These are phyloP conservation scores for Candida orba DNA, from an alignment of 805 yeast genomes.

Conservation along the genomic window DNA sequence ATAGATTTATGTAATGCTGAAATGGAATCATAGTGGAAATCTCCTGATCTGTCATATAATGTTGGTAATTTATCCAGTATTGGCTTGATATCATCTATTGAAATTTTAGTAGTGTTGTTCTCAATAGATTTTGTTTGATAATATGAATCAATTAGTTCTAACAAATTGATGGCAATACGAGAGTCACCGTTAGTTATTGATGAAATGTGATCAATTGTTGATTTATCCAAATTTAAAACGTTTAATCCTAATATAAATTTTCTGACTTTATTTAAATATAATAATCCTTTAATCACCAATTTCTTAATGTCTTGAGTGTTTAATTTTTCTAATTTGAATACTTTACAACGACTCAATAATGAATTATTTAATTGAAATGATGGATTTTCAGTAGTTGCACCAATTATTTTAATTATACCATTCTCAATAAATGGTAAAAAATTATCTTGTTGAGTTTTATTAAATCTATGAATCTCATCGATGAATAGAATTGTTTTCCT, in stretches of 20 bases:
- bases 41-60: slow-evolving; percentile 83
- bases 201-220: slow-evolving; percentile 60
- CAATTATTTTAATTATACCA: slow-evolving; percentile 76
- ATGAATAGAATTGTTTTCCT: slow-evolving; percentile 68
- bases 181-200: slow-evolving; percentile 84
- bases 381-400: slow-evolving; percentile 98
- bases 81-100: slow-evolving; percentile 28
- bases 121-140: slow-evolving; percentile 14
- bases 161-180: slow-evolving; percentile 68
- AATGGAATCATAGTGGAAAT: slow-evolving; percentile 88
- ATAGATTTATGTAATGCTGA: slow-evolving; percentile 93
- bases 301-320: slow-evolving; percentile 38
- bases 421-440: slow-evolving; percentile 77
- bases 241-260: slow-evolving; percentile 43
- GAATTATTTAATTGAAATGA: slow-evolving; percentile 78
- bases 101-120: slow-evolving; percentile 5
- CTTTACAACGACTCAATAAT: slow-evolving; percentile 73
- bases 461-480: slow-evolving; percentile 90
- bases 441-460: slow-evolving; percentile 81
- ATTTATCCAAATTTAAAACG: slow-evolving; percentile 44
- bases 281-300: slow-evolving; percentile 53
- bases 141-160: slow-evolving; percentile 66
- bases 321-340: slow-evolving; percentile 60
- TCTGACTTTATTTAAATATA: slow-evolving; percentile 52
- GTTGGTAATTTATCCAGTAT: slow-evolving; percentile 43